Base-by-base conservation (phyloP, 139 green algal genomes). In the Tetradesmus obliquus region DNA sequence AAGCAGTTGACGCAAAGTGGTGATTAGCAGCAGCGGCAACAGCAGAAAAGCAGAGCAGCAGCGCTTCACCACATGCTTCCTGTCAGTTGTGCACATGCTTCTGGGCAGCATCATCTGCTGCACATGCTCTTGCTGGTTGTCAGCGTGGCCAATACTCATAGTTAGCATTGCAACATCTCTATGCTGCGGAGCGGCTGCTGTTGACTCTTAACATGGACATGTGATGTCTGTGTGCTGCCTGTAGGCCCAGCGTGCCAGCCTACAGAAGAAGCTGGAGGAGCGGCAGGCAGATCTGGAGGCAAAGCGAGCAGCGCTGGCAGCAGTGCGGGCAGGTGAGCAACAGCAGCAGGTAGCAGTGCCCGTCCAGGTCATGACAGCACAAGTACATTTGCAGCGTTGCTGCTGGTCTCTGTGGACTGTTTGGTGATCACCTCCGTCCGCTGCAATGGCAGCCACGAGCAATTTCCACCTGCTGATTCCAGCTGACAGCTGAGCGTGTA, bases 221-320 rank as follows among this genome's bases (percentile, higher is more conserved):
- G 57, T 66, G 57, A 13, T 9, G 32, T 45, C 32, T 45, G 32
- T 45, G 8, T 9, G 66, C 3, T 76, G 45, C 12, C 6, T 87
- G 20, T 71, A 90, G 86, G 88, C 82, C 1, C 91, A 96, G 81
- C 97, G 96, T 88, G 85, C 87, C 5, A 92, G 89, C 32, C 87
- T 96, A n/a, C 69, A 94, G 81, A 94, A 96, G 74, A 97, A 97
- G 91, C 62, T 97, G 51, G 84, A 86, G 10, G 97, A 98, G 93
- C 91, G 94, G 55, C 92, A 94, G 69, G 84, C 92, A n/a, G 95
- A 97, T 53, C 86, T 96, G 87, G 57, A 90, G 81, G 92, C 94
- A 54, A 95, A 94, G 93, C 85, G 91, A 84, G 84, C 94, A 82
- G 92, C 97, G 85, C 88, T 96, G 45, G 87, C 86, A 53, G 57